These are phyloP conservation scores for Scleroderma citrinum DNA, from an alignment of 768 basidiomycete genomes.

Conservation along the genomic window DNA sequence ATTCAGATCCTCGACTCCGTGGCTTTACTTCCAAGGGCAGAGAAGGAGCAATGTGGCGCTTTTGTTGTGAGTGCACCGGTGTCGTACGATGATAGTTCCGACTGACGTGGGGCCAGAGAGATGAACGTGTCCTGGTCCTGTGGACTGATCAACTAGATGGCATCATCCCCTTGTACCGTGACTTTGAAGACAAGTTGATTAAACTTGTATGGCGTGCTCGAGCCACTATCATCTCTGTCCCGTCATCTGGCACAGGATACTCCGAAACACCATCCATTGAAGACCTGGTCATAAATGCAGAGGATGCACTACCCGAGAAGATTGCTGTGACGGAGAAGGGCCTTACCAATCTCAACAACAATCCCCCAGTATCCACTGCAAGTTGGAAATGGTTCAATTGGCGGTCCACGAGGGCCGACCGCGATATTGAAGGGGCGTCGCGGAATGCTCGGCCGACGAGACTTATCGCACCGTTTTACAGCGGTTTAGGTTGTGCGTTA, in stretches of 20 bases:
- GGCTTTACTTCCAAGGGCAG: constrained; percentile 59
- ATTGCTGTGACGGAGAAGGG: constrained; percentile 6
- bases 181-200: constrained; percentile 76
- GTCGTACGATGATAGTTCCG: neutral
- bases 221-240: constrained; percentile 25
- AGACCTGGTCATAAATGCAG: constrained; percentile 47
- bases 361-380: neutral
- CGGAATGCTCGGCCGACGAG: constrained; percentile 42
- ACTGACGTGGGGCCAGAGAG: constrained; percentile 43
- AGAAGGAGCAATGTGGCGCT: constrained; percentile 89
- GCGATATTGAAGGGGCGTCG: constrained; percentile 49
- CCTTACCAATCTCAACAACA: neutral
- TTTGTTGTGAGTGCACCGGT: constrained; percentile 55
- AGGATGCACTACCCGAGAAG: constrained; percentile 18
- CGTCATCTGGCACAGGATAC: constrained; percentile 37
- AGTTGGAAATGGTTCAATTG: constrained; percentile 32
- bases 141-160: constrained; percentile 82
- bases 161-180: constrained; percentile 67
- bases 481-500: constrained; percentile 62
- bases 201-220: constrained; percentile 70
- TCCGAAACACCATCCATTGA: constrained; percentile 48
- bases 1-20: constrained; percentile 82
- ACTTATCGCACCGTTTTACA: constrained; percentile 67
- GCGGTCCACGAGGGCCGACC: constrained; percentile 39
- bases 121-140: constrained; percentile 75